Base-by-base conservation (phyloP, 176 grass and related monocot species). In the Juncus inflexus region DNA sequence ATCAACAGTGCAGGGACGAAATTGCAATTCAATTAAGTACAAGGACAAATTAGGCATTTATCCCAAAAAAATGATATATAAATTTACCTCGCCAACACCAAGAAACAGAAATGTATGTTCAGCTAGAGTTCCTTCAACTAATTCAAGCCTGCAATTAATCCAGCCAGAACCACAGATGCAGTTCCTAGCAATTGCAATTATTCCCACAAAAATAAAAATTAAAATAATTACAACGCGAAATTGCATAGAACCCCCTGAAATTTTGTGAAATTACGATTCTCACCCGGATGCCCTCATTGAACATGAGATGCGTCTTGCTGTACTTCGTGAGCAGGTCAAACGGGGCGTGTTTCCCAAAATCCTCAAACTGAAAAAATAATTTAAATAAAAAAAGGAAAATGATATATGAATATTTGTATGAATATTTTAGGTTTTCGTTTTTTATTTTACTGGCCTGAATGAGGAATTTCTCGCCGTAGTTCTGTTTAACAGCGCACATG, bases 201-300 rank as follows among this genome's bases (percentile, higher is more conserved):
- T 12, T 36, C 68, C 19, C 19, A 28, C 19, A 28, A 28, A 28
- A 28, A 77, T 56, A 77, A 54, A 62, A 54, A 36, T 59, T 12
- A 12, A 49, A 50, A 12, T 58, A 52, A 67, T n/a, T 50, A n/a
- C 36, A 52, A 57, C 57, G 7, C 36, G 42, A 16, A 16, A 4
- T 55, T 58, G 16, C 9, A 71, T 12, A 58, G 42, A 4, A 35
- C 38, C 56, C 36, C 63, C 6, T 9, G 38, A 15, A 9, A 54
- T 7, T 45, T 16, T 19, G 66, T 62, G 59, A 63, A 38, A 51
- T 76, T 69, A 11, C 1, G 42, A 55, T 83, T 51, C 16, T 69
- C 58, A 99, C 95, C 89, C 90, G 95, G 78, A 99, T 99, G 73
- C 92, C 95, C 76, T 99, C 95, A 76, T 99, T 99, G 74, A 99